Evolutionary conservation across 2,329 filamentous ascomycete species (phyloP).

Genomic region (Hortaea werneckii): DNA sequence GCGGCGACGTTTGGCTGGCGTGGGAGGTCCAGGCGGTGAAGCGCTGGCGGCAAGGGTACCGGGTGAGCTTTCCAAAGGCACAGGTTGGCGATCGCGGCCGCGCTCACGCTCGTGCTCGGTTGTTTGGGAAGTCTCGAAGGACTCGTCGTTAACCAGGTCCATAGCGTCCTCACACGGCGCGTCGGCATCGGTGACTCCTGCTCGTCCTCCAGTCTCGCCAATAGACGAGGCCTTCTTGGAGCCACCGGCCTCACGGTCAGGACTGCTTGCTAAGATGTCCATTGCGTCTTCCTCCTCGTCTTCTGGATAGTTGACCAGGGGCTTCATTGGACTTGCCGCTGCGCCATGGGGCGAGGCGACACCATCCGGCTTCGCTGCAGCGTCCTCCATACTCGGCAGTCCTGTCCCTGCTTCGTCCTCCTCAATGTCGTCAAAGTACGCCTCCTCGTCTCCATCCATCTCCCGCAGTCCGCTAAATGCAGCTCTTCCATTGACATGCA

Average conservation of each 20-base stretch:
- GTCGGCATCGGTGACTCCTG: not conserved
- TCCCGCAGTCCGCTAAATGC: constrained; percentile 64
- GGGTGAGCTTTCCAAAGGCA: constrained; percentile 14
- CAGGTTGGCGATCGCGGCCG: constrained; percentile 14
- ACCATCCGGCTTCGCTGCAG: constrained; percentile 45
- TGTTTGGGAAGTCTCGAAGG: not conserved
- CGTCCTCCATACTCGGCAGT: constrained; percentile 22
- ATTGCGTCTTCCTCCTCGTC: constrained; percentile 61
- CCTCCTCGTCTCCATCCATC: constrained; percentile 75
- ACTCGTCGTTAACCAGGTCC: not conserved
- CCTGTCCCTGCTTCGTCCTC: constrained; percentile 20
- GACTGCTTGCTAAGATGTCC: constrained; percentile 43
- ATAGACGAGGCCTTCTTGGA: not conserved
- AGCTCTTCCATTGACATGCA: constrained; percentile 43
- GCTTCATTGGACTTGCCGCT: constrained; percentile 50
- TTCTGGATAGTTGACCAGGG: constrained; percentile 86
- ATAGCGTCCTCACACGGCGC: not conserved
- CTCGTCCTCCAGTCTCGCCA: not conserved
- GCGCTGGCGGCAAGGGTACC: constrained; percentile 12
- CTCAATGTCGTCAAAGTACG: constrained; percentile 88
- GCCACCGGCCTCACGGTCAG: constrained; percentile 17
- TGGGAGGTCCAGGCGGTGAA: constrained; percentile 42
- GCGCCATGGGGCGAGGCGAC: no score
- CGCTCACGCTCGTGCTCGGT: constrained; percentile 1
- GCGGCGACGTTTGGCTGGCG: constrained; percentile 80